Evolutionary conservation across 1,284 basidiomycete genomes (phyloP).

Genomic region (Tremellales sp.): DNA sequence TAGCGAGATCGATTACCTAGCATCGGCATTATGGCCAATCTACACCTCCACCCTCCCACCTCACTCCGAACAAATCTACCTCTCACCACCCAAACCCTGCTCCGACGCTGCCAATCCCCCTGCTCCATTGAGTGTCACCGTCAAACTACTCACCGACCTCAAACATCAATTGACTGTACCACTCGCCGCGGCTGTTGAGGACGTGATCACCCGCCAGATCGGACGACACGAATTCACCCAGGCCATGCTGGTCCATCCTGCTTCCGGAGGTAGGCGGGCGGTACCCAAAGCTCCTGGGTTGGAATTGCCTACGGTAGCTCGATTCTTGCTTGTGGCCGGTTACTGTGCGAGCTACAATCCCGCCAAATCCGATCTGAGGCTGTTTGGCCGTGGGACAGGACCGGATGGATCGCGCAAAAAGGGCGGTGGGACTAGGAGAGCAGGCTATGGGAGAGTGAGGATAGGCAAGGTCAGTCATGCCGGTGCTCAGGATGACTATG

Average conservation of each 20-base stretch:
- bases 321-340: slow-evolving; percentile 73
- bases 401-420: slow-evolving; percentile 63
- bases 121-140: slow-evolving; percentile 27
- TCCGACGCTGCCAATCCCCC: slow-evolving; percentile 16
- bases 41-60: slow-evolving; percentile 41
- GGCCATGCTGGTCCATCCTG: slow-evolving; percentile 15
- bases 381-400: slow-evolving; percentile 66
- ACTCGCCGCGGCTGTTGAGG: slow-evolving; percentile 36
- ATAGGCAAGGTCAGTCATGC: slow-evolving; percentile 36
- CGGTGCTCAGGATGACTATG: background rate
- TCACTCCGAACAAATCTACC: slow-evolving; percentile 30
- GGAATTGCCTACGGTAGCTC: slow-evolving; percentile 59
- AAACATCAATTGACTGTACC: slow-evolving; percentile 39
- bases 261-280: slow-evolving; percentile 5
- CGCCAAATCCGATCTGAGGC: slow-evolving; percentile 68
- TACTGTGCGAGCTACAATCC: slow-evolving; percentile 87
- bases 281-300: slow-evolving; percentile 29
- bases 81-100: slow-evolving; percentile 14
- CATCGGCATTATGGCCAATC: slow-evolving; percentile 71
- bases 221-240: slow-evolving; percentile 28
- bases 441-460: slow-evolving; percentile 40
- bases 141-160: slow-evolving; percentile 44
- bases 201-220: slow-evolving; percentile 28
- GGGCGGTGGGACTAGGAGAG: slow-evolving; percentile 49
- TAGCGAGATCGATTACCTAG: slow-evolving; percentile 68